Conservation (phyloP, 2,329 filamentous ascomycete genomes). For the Aspergillus persii region DNA sequence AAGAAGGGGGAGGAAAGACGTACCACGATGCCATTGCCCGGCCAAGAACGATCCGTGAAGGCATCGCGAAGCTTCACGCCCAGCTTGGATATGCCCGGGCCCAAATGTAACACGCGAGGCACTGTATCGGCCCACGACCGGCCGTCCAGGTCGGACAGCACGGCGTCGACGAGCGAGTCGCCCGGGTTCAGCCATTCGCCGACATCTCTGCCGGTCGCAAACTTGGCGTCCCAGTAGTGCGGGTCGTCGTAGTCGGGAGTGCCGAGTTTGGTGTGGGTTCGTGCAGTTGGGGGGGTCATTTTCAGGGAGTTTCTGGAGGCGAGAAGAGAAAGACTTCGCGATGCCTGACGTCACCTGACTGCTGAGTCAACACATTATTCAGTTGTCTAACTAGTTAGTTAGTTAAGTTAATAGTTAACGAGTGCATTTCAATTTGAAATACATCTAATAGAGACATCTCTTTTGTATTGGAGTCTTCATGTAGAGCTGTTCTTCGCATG, state of each 20-base stretch:
- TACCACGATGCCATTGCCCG: conserved; percentile 32
- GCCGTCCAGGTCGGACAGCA: conserved; percentile 24
- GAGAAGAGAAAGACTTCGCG: not conserved
- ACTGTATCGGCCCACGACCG: not conserved
- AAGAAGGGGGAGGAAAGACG: conserved; percentile 5
- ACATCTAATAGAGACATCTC: no score
- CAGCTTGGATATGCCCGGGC: conserved; percentile 34
- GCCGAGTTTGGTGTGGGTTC: conserved; percentile 21
- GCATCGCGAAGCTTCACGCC: conserved; percentile 30
- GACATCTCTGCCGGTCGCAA: conserved; percentile 36
- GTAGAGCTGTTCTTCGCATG: no score
- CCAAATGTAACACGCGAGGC: conserved; percentile 33
- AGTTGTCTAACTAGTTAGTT: no score
- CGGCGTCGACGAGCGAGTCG: conserved; percentile 28
- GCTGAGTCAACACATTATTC: not conserved
- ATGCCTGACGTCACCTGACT: not conserved
- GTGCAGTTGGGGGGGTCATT: conserved; percentile 1
- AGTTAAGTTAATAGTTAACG: no score
- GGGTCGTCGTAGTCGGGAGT: conserved; percentile 36
- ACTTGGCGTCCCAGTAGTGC: conserved; percentile 33
- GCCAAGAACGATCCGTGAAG: conserved; percentile 27
- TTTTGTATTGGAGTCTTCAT: no score
- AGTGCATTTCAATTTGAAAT: no score
- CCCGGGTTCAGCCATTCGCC: conserved; percentile 40
- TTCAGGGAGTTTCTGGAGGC: no score